Base-by-base conservation (phyloP, 2,329 filamentous ascomycete genomes). In the Fusarium xyrophilum region DNA sequence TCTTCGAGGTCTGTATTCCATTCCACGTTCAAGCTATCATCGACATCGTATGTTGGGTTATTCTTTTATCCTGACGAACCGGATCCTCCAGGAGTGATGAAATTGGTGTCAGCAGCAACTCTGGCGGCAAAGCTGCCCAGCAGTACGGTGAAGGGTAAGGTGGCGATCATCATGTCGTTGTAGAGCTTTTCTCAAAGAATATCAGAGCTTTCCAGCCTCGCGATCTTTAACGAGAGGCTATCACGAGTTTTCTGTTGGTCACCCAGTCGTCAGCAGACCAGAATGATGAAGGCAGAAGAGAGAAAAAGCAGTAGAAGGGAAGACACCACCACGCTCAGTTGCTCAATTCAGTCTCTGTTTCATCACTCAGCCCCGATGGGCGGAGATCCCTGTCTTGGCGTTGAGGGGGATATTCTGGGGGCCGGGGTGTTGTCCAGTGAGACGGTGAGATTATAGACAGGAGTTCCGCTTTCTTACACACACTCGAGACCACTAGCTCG, bases 21-120 rank as follows among this genome's bases (percentile, higher is more conserved):
- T 57, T 73, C 64, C 25, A 75, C 50, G 15, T 72, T 65, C 47
- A 75, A 61, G 28, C 69, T 68, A 27, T 75, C 60, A 17, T 69
- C 68, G 10, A 67, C 50, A 7, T 58, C 51, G 25, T 73, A 74
- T 11, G 23, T 54, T 2, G 74, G 72, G 46, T 75, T 74, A 30
- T 76, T 71, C 46, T 67, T 67, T 44, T 63, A 74, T 13, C 47
- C 62, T 2, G 62, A 28, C 3, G 68, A 56, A 14, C 68, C 68
- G 19, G 68, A 52, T 28, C 61, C 52, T 64, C 68, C 68, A 27
- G 68, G 68, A 11, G 64, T 68, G 13, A 54, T n/a, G 27, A 70
- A 70, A 9, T 23, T 23, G 40, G n/a, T 60, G 17, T 62, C 65
- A 32, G 64, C 56, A 33, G 32, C 44, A 8, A 44, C 53, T 27